Percentiles rank a stretch among this genome's conserved stretches.
Conservation (phyloP, 176 grass and related monocot genomes). For the Oryza brachyantha region DNA sequence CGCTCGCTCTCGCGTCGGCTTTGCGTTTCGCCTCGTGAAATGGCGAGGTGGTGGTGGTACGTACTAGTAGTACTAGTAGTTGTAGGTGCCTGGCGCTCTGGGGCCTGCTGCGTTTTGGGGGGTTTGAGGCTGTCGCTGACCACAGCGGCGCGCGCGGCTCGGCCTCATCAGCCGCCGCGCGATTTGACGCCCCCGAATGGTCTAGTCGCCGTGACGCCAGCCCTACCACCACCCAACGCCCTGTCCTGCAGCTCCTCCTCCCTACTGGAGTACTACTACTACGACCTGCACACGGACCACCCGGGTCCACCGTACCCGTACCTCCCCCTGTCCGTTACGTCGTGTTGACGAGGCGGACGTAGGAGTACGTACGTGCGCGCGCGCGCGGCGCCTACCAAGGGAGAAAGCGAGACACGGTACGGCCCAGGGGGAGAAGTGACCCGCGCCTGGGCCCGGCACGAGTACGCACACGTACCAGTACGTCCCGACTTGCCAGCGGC, state of each 20-base stretch:
- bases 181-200: slow-evolving; percentile 60
- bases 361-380: not conserved
- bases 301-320: not conserved
- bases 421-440: not conserved
- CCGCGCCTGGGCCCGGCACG: not conserved
- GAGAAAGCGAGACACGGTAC: not conserved
- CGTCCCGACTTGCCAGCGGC: not conserved
- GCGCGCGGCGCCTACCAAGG: not conserved
- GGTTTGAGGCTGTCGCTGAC: slow-evolving; percentile 27
- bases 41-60: not conserved
- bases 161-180: slow-evolving; percentile 54
- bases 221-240: slow-evolving; percentile 48
- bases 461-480: not conserved
- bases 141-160: not conserved
- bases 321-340: not conserved
- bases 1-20: not conserved
- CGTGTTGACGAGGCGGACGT: not conserved
- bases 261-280: not conserved
- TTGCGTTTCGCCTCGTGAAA: slow-evolving; percentile 33
- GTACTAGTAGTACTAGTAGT: no score
- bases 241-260: not conserved
- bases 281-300: no score
- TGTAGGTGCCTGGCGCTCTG: not conserved
- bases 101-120: not conserved
- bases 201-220: slow-evolving; percentile 61